Evolutionary conservation across 1,284 basidiomycete species (phyloP), one percentile per base, ranked within the genome.

Genomic region (Trichosporon sp.): DNA sequence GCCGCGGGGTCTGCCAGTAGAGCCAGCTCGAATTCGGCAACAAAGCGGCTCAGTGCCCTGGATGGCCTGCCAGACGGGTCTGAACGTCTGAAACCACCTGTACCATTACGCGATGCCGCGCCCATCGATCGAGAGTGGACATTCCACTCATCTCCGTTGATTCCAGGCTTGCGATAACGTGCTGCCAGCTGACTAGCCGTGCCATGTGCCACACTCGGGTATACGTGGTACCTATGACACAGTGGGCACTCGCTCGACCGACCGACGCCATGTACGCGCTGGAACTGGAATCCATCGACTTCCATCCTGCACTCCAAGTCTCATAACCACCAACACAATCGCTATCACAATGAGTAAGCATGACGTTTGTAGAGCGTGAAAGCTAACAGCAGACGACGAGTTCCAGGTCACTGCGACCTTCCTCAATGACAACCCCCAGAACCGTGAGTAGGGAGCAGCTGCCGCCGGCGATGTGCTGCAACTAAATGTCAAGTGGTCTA

Each of bases 371-470:
- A 1, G 26, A 26, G 2, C 26, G 26, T 26, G 2, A 7, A 14
- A 46, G 43, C 54, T 48, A 31, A 70, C 61, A 26, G 14, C 67
- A 26, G 37, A 35, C 54, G 65, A 80, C 73, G 88, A 89, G 76
- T 83, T 95, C 68, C 75, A 87, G 69, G 89, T 90, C 38, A 85
- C 87, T 73, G 90, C 90, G 70, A 84, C 87, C 16, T 95, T 93
- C 83, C 89, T 90, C 31, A 90, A 92, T 74, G 86, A 86, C 73
- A 94, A 94, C 83, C 88, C 89, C 1, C 93, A 94, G 78, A 91
- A 91, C 76, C 91, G 93, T 94, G 82, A 80, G 92, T 68, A 26
- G 26, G 26, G 26, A 26, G 26, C 26, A 26, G 26, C 26, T 26
- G 26, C 26, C 26, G 26, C 26, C 26, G 26, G 26, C 26, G 26